Base-by-base conservation (phyloP, 2,329 filamentous ascomycete genomes). In the Aspergillus sp. region DNA sequence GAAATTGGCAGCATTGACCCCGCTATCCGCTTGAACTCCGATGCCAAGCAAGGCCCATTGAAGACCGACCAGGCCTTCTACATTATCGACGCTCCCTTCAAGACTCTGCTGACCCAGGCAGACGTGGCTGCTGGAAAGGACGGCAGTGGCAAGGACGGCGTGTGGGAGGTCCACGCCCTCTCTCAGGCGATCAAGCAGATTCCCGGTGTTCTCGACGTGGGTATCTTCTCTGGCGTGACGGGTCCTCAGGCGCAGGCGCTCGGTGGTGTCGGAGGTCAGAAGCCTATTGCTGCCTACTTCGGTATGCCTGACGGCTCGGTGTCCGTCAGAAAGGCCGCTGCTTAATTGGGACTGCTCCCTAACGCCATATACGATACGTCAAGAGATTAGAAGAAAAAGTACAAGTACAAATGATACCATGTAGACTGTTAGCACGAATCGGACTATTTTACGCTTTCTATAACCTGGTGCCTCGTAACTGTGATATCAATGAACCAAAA, bases 281-380 rank as follows among this genome's bases (percentile, higher is more conserved):
- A 94, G 79, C 95, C 95, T 0, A 85, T 97, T 12, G 92, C 92
- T 28, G 93, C 92, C 23, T 99, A 98, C 80, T 99, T 98, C 78
- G 95, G 95, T 38, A 91, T 95, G 87, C 85, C 89, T 48, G 90
- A 91, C 71, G 91, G 91, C 3, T 82, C 81, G 10, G 88, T 91
- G 13, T 79, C 88, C 69, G 80, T 89, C 51, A 73, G 81, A 65
- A 76, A 72, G 62, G 80, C 80, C n/a, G 32, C 60, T 51, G 56
- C 55, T 30, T 72, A 58, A 68, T 9, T 6, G 8, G 9, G 32
- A 4, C 23, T 51, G 28, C 15, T 15, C 23, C 32, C 28, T 9
- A 30, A 17, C 36, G 28, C 45, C 47, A 56, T 57, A 51, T 60
- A 54, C 43, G 36, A 50, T 36, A 39, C 28, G 41, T 48, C n/a